Conservation (phyloP, 1,139 yeast genomes). For the Protomyces pachydermus region DNA sequence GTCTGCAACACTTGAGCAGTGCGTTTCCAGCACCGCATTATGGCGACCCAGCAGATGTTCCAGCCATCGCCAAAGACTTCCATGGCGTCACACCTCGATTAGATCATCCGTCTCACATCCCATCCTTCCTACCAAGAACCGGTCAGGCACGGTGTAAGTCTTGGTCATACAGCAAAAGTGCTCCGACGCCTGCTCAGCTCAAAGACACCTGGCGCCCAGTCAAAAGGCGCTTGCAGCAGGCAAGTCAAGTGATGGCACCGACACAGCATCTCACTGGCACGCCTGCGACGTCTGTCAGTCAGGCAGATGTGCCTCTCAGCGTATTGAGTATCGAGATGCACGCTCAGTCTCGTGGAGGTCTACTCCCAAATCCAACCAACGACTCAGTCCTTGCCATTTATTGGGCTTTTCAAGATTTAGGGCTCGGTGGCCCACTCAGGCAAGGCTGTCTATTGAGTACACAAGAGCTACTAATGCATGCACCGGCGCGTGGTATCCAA, state of each 20-base stretch:
- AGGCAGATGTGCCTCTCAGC: slow-evolving; percentile 23
- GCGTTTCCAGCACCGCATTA: slow-evolving; percentile 23
- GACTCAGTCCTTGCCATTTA: slow-evolving; percentile 59
- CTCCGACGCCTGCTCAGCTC: background rate
- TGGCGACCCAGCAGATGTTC: slow-evolving; percentile 13
- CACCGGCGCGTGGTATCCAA: background rate
- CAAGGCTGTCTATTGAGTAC: slow-evolving; percentile 13
- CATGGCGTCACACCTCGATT: slow-evolving; percentile 17
- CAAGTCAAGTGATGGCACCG: slow-evolving; percentile 8
- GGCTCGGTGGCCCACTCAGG: slow-evolving; percentile 1
- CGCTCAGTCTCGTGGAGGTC: slow-evolving; percentile 48
- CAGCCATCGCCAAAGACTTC: background rate
- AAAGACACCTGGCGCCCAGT: background rate
- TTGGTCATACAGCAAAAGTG: background rate
- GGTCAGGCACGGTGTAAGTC: background rate
- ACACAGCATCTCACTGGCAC: background rate
- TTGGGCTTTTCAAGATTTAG: slow-evolving; percentile 51
- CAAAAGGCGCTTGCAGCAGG: background rate
- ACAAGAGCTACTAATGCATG: slow-evolving; percentile 1
- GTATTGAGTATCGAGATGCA: slow-evolving; percentile 19
- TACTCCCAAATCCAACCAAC: slow-evolving; percentile 59
- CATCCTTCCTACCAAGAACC: slow-evolving; percentile 1
- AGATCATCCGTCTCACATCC: background rate
- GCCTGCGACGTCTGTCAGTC: slow-evolving; percentile 2
- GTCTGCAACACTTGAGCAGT: background rate